A percentile compares a stretch with the other conserved stretches of the same genome.
These are phyloP conservation scores for Debaryomyces nepalensis DNA, from an alignment of 1,139 yeast genomes.

Conservation along the genomic window DNA sequence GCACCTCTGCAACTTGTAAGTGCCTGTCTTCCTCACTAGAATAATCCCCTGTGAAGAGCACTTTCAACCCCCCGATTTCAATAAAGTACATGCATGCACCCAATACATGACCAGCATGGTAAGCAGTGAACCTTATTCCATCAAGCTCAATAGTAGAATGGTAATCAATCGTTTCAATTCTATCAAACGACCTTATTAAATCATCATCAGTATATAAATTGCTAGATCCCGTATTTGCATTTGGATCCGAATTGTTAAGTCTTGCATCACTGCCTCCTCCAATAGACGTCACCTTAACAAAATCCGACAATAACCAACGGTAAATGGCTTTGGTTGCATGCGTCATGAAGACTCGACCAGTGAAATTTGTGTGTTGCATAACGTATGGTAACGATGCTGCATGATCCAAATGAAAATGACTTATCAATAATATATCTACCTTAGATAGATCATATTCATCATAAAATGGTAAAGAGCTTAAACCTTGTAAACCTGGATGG, in stretches of 20 bases:
- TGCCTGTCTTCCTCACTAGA: constrained; percentile 96
- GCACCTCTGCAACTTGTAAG: constrained; percentile 93
- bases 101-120: constrained; percentile 97
- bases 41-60: constrained; percentile 93
- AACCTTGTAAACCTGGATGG: constrained; percentile 92
- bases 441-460: constrained; percentile 91
- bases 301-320: constrained; percentile 92
- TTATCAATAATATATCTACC: constrained; percentile 82
- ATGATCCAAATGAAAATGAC: constrained; percentile 96
- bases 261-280: constrained; percentile 49
- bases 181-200: constrained; percentile 81
- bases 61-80: constrained; percentile 90
- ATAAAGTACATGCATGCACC: constrained; percentile 98
- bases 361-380: constrained; percentile 94
- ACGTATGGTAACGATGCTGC: constrained; percentile 98
- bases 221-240: constrained; percentile 35
- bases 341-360: constrained; percentile 97
- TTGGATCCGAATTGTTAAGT: constrained; percentile 25
- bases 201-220: constrained; percentile 90
- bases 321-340: constrained; percentile 98
- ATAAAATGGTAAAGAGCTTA: constrained; percentile 89
- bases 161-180: constrained; percentile 91
- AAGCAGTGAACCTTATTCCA: constrained; percentile 95
- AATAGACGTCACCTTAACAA: constrained; percentile 86
- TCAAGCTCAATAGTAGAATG: constrained; percentile 94